These are phyloP conservation scores for Gigaspora rosea DNA, from an alignment of 192 early-diverging fungal species.

Conservation along the genomic window DNA sequence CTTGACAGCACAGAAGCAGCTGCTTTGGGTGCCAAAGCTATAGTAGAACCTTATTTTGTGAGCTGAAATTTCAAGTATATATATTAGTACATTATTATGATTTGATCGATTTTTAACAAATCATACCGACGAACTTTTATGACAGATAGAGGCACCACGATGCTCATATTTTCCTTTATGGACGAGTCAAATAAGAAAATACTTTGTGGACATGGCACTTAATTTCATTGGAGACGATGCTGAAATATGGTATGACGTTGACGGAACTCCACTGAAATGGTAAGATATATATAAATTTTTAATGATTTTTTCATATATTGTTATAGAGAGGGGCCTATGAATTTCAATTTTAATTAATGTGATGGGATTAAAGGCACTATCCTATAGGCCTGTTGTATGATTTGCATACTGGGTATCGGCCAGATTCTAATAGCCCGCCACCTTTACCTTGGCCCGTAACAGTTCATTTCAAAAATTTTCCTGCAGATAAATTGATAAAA, in stretches of 20 bases:
- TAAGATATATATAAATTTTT: slow-evolving; percentile 33
- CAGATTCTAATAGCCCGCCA: slow-evolving; percentile 37
- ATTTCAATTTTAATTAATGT: slow-evolving; percentile 21
- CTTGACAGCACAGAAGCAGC: slow-evolving; percentile 32
- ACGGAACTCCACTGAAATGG: slow-evolving; percentile 77
- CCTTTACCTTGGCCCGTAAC: slow-evolving; percentile 76
- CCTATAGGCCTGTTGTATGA: slow-evolving; percentile 87
- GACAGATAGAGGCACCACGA: slow-evolving; percentile 56
- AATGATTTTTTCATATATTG: background rate
- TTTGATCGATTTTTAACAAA: background rate
- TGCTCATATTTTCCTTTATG: slow-evolving; percentile 62
- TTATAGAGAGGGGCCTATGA: background rate
- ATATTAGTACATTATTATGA: background rate
- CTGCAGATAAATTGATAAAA: slow-evolving; percentile 64
- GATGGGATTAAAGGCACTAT: slow-evolving; percentile 86
- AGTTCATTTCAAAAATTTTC: slow-evolving; percentile 76
- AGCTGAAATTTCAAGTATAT: slow-evolving; percentile 7
- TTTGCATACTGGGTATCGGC: slow-evolving; percentile 49
- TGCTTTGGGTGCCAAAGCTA: slow-evolving; percentile 24
- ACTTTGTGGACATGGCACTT: slow-evolving; percentile 48
- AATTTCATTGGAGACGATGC: slow-evolving; percentile 48
- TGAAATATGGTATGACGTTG: slow-evolving; percentile 74
- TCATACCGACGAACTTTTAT: background rate
- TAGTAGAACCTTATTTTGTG: slow-evolving; percentile 42
- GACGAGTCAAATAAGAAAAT: slow-evolving; percentile 52